These are phyloP conservation scores for Colletotrichum caudatum DNA, from an alignment of 2,329 filamentous ascomycete species.

Conservation along the genomic window DNA sequence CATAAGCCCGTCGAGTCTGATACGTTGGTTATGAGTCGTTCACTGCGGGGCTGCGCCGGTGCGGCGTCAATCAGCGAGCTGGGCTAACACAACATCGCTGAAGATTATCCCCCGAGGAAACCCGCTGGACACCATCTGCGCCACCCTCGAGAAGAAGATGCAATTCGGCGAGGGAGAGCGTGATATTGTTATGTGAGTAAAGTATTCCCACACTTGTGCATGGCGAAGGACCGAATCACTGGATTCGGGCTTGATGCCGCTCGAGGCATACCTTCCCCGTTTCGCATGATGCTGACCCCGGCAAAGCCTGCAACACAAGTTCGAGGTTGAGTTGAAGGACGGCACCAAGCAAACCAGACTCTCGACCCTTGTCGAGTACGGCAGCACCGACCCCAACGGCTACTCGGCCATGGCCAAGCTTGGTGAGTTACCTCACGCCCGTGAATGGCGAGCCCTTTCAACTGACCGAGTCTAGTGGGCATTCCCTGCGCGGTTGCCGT, in stretches of 20 bases:
- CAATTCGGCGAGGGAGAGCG: constrained; percentile 85
- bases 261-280: neutral
- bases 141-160: constrained; percentile 91
- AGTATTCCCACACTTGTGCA: neutral
- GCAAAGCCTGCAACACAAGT: constrained; percentile 76
- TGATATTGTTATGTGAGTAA: constrained; percentile 74
- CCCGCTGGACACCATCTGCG: constrained; percentile 89
- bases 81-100: constrained; percentile 17
- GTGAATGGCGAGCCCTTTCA: constrained; percentile 76
- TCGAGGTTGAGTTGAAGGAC: constrained; percentile 85
- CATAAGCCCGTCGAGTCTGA: no score
- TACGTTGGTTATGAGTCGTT: neutral
- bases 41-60: neutral
- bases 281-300: neutral
- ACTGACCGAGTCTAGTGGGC: constrained; percentile 70
- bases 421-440: neutral
- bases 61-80: neutral
- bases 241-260: neutral
- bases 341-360: constrained; percentile 82
- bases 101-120: constrained; percentile 79
- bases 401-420: constrained; percentile 63
- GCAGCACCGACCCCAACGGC: constrained; percentile 72
- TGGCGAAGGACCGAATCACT: neutral
- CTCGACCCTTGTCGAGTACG: constrained; percentile 85
- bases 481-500: constrained; percentile 65